Evolutionary conservation across 768 basidiomycete genomes (phyloP), one percentile per base, ranked within the genome.

Genomic region (Mycena indigotica): DNA sequence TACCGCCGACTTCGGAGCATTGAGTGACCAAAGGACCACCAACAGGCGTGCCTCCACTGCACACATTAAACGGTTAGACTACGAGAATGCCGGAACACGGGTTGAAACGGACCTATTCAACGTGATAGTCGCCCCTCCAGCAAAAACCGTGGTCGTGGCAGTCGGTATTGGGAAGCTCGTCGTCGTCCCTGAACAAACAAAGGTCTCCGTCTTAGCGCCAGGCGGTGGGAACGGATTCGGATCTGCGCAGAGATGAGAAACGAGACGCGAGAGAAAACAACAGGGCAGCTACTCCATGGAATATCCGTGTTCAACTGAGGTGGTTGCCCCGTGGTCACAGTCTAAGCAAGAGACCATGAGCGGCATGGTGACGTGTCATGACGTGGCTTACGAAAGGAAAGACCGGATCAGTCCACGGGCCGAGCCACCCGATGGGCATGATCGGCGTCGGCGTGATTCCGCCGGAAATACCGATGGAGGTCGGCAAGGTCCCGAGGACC

Each of bases 171-270:
- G 32, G 32, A 35, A 35, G 32, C 32, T 35, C 32, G 32, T 35
- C 17, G 32, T 35, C 32, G 32, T 35, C 17, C 32, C 32, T 8
- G 32, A 35, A 35, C 32, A 35, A 2, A 57, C 39, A 39, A 57
- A 57, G 3, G 55, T 57, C 40, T 57, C 55, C 0, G 55, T 50
- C 13, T 19, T 29, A 13, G 55, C 55, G 17, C 39, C 39, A 13
- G 55, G 29, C 13, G 55, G 32, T 5, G 55, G 55, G 39, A 24
- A 41, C 10, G 55, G 55, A 28, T 57, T 57, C 2, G 55, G 55
- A 25, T 57, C 55, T 57, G 50, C 26, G 4, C n/a, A 54, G 6
- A 49, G 32, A 26, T 15, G 1, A 25, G 15, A 38, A n/a, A 45
- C 19, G 45, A 46, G 21, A n/a, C 15, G 2, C 3, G 2, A 2